Evolutionary conservation across 2,329 filamentous ascomycete genomes (phyloP), one percentile per base, ranked within the genome.

Genomic region (Acarospora socialis): DNA sequence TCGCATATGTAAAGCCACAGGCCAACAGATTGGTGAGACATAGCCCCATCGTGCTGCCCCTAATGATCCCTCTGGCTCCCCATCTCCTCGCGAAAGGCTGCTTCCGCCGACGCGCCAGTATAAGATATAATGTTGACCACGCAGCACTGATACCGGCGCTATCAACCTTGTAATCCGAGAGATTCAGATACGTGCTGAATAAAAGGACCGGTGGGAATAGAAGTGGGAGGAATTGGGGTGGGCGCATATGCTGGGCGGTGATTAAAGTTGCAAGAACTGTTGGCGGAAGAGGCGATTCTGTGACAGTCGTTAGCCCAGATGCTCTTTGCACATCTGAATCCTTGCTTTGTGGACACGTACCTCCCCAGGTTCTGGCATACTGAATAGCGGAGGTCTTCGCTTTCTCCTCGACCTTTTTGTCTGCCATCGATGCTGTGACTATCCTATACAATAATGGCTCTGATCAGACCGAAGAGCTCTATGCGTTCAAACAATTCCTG

Each of bases 261-360:
- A 79, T 68, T 25, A 80, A 59, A 6, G 73, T 75, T 35, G 76
- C 75, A 25, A 77, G 66, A 8, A 76, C 53, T 7, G 69, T 73
- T 15, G 76, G 68, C 2, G 75, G 71, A 19, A 80, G 64, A 6
- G 74, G 65, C 37, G 68, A 72, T 53, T 74, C 74, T 78, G 46
- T 27, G 30, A 38, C 27, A 39, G 35, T 35, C 16, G 28, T 43
- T 34, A 46, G 39, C n/a, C n/a, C n/a, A n/a, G 27, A 22, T 23
- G 21, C 26, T 20, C 19, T 28, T 45, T 35, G 28, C 38, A 37
- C 24, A 31, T 40, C 43, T 30, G 34, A 24, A n/a, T n/a, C n/a
- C 32, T 28, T 12, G 25, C 15, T 40, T 29, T 26, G 21, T 28
- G 28, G 24, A 21, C 28, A 21, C 19, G 24, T 50, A 61, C 57